Percentiles rank a stretch among this genome's conserved stretches.
Conservation (phyloP, 768 basidiomycete species). For the Neoboletus brunneissimus region DNA sequence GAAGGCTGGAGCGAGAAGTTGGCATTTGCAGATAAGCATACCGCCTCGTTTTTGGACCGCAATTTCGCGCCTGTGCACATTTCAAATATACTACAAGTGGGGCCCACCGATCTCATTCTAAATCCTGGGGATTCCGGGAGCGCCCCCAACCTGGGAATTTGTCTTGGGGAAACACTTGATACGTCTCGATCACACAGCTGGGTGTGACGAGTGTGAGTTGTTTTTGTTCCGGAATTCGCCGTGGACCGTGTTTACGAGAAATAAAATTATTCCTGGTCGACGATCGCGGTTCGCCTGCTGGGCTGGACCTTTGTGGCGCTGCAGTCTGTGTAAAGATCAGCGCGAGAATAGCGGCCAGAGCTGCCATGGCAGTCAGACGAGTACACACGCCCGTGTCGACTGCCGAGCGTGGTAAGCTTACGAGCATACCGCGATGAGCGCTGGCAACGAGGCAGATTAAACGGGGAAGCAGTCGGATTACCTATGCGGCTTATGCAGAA, state of each 20-base stretch:
- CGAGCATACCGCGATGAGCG: slow-evolving; percentile 12
- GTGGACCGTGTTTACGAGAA: slow-evolving; percentile 1
- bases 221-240: slow-evolving; percentile 16
- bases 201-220: background rate
- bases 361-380: slow-evolving; percentile 1
- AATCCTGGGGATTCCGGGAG: slow-evolving; percentile 4
- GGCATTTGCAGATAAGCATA: slow-evolving; percentile 6
- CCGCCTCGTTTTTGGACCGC: background rate
- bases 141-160: slow-evolving; percentile 4
- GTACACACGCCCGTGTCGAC: background rate
- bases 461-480: slow-evolving; percentile 5
- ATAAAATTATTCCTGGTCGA: background rate
- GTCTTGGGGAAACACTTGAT: background rate
- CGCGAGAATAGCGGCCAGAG: slow-evolving; percentile 8
- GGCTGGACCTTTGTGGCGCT: slow-evolving; percentile 16
- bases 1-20: background rate
- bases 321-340: slow-evolving; percentile 12
- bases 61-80: background rate
- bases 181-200: background rate
- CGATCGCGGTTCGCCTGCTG: background rate
- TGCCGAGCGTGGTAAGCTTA: slow-evolving; percentile 13
- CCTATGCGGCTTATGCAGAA: background rate
- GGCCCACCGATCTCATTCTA: background rate
- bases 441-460: slow-evolving; percentile 6
- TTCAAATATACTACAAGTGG: slow-evolving; percentile 1